Evolutionary conservation across 169 alveolate genomes (phyloP), one percentile per base, ranked within the genome.

Genomic region (Plasmodium fragile): DNA sequence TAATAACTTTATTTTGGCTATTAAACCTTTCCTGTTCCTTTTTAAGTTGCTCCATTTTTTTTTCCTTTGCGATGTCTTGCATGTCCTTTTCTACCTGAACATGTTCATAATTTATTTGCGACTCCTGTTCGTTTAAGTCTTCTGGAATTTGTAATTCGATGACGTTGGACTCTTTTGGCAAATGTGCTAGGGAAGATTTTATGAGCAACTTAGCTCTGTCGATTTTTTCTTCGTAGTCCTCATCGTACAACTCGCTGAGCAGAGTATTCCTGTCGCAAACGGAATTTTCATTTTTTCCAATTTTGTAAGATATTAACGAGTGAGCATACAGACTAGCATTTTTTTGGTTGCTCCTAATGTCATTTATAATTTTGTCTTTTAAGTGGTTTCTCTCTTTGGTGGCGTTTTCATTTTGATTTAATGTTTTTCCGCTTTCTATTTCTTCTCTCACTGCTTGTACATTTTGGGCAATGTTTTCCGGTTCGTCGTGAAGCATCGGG

Each of bases 171-270:
- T 96, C 97, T 82, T 77, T 83, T 5, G 97, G 97, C 41, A 96
- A 83, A 90, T 96, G 95, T 0, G 97, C 92, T 22, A 96, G 36
- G 36, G 96, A 95, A 3, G 97, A 95, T 82, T 93, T 94, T 25
- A 96, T 96, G 82, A 92, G 96, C 49, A 96, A 53, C 71, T 94
- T 96, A 8, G 97, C 97, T 96, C 95, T 93, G 72, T 96, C 97
- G 65, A 96, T 85, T 49, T 96, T 92, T 30, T 96, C 97, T 77
- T 85, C 93, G 59, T 85, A 85, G 75, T 85, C 80, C 28, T 85
- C 93, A 85, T 85, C 93, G 79, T 73, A 45, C 55, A 39, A 52
- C 22, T 85, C 93, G 49, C 79, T 85, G 10, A 43, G 69, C 41
- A 85, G 65, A 18, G 93, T 53, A n/a, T 77, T 41, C 22, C 41